Conservation (phyloP, 2,329 filamentous ascomycete genomes). For the Rutstroemia sp. region DNA sequence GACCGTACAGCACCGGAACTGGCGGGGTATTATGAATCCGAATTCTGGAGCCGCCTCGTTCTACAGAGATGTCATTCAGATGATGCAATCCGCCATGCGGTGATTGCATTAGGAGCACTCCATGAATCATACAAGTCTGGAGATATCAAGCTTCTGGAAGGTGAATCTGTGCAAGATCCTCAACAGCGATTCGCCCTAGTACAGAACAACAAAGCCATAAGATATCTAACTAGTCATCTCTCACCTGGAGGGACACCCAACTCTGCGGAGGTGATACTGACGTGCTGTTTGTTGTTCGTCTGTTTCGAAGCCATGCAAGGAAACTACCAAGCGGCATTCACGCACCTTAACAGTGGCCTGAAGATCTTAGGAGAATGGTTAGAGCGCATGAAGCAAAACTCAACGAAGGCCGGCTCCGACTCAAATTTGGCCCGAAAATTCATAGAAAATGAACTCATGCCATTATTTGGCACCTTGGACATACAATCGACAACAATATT, state of each 20-base stretch:
- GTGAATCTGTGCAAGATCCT: background rate
- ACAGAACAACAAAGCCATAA: constrained; percentile 18
- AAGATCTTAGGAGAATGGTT: constrained; percentile 9
- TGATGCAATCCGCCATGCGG: constrained; percentile 19
- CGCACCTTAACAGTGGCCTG: constrained; percentile 15
- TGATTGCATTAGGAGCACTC: constrained; percentile 17
- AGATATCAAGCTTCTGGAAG: background rate
- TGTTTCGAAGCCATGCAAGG: constrained; percentile 18
- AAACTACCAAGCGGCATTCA: constrained; percentile 12
- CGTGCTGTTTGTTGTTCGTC: constrained; percentile 16
- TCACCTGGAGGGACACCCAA: constrained; percentile 13
- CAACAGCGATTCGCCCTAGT: constrained; percentile 33
- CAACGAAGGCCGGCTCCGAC: background rate
- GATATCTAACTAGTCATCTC: constrained; percentile 36
- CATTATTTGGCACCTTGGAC: background rate
- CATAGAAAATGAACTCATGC: background rate
- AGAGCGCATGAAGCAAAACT: background rate
- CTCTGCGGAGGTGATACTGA: constrained; percentile 7
- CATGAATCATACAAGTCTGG: constrained; percentile 14
- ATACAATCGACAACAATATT: background rate
- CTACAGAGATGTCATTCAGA: constrained; percentile 18
- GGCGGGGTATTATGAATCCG: constrained; percentile 17
- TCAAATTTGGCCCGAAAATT: background rate
- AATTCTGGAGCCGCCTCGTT: constrained; percentile 23
- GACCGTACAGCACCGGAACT: constrained; percentile 20